Evolutionary conservation across 495 filamentous ascomycete species (phyloP).

Genomic region (Lichina pygmaea): DNA sequence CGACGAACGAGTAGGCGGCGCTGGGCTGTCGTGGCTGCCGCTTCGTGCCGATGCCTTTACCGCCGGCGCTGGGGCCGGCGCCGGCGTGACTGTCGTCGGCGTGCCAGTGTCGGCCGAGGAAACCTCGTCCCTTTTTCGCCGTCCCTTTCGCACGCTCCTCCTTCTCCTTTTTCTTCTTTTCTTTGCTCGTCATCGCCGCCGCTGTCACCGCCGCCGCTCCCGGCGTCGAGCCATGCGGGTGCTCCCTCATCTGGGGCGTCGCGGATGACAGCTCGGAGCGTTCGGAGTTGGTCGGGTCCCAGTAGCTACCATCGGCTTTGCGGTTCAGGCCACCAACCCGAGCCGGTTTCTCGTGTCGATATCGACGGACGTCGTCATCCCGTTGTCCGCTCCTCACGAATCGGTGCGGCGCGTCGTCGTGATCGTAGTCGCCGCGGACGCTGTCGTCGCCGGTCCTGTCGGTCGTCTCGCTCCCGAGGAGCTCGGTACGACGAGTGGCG

Average conservation of each 20-base stretch:
- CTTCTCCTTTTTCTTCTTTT: conserved; percentile 6
- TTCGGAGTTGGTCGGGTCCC: conserved; percentile 24
- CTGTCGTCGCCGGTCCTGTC: conserved; percentile 33
- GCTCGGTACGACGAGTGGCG: conserved; percentile 52
- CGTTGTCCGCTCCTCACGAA: conserved; percentile 13
- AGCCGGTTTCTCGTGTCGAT: conserved; percentile 62
- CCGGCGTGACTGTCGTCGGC: neutral
- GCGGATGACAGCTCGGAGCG: conserved; percentile 2
- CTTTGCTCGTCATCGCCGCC: conserved; percentile 2
- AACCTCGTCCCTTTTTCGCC: conserved; percentile 3
- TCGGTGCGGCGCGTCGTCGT: conserved; percentile 24
- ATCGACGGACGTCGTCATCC: conserved; percentile 51
- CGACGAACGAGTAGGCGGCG: conserved; percentile 12
- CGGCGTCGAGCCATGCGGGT: neutral
- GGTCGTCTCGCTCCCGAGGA: conserved; percentile 8
- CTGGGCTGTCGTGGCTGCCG: conserved; percentile 2
- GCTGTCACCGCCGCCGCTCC: conserved; percentile 4
- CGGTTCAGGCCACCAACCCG: conserved; percentile 68
- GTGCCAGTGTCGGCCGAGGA: too few relatives aligned
- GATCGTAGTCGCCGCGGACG: conserved; percentile 35
- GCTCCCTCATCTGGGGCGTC: neutral
- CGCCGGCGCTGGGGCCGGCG: neutral
- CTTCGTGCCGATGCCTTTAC: neutral
- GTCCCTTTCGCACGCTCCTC: neutral
- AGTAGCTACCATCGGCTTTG: conserved; percentile 42